Base-by-base conservation (phyloP, 2,329 filamentous ascomycete genomes). In the Chrysosphaeria jannelii region DNA sequence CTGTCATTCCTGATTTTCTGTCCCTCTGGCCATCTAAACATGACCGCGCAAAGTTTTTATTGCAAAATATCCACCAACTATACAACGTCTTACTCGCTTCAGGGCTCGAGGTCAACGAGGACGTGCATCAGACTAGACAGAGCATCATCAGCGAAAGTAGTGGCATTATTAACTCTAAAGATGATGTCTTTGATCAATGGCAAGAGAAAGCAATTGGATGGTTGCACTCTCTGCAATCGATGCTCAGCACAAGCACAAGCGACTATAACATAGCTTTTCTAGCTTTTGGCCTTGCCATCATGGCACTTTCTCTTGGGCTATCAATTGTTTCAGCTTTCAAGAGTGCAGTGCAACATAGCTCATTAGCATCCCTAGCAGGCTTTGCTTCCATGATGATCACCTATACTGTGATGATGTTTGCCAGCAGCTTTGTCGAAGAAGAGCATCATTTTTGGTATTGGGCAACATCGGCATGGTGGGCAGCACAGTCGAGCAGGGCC, bases 381-480 rank as follows among this genome's bases (percentile, higher is more conserved):
- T 47, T 71, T 23, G 31, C 47, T 1, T 30, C 54, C 3, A 47
- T 64, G 14, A 57, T 57, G 1, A 22, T 65, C 0, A 42, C 57
- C 0, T 90, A 93, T 37, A 64, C 67, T 2, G 41, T 61, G 18
- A 88, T 91, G 63, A 93, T 93, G 79, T 93, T 93, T 44, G 81
- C 79, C 7, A 90, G 75, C 39, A 93, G 79, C 37, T 97, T 85
- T 40, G 76, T 97, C 3, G 85, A 97, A 43, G 85, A 97, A 45
- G 85, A 97, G 41, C 85, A 97, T 23, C 76, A 93, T 33, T 91
- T 90, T 40, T 97, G 85, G 85, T 93, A 97, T 44, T 93, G 81
- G 78, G 46, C 62, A 2, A 58, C 68, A 0, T 65, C 69, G 0
- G 57, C 61, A 5, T 88, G 72, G 72, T 38, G n/a, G n/a, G n/a